Base-by-base conservation (phyloP, 2,329 filamentous ascomycete genomes). In the Colletotrichum tanaceti region DNA sequence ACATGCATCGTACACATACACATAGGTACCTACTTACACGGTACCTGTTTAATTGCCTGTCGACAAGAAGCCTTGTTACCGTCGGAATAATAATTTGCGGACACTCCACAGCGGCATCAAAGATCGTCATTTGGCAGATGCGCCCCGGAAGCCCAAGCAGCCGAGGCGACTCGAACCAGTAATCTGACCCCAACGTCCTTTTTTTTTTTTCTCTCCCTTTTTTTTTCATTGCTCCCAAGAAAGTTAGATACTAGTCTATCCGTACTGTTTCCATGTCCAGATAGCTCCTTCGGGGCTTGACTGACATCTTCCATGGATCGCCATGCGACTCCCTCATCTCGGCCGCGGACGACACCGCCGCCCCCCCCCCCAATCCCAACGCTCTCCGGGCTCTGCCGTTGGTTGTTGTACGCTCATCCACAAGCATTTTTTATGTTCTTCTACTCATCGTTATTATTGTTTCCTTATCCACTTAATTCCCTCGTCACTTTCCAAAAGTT, bases 91-190 rank as follows among this genome's bases (percentile, higher is more conserved):
- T 71, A 70, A 70, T 71, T 60, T 65, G 55, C 70, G 58, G 20
- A 62, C 54, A 67, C 66, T 69, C 70, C 70, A 63, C 58, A 63
- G 62, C 53, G 46, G 49, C 60, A 58, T 54, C 43, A 69, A 58
- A 70, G 70, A 70, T 71, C 70, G 62, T 71, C 70, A 67, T 70
- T 71, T 71, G 70, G 63, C 70, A 70, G 66, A 66, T 71, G 62
- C 66, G 66, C 58, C 62, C 54, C 62, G 67, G 70, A 60, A 65
- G 38, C 50, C 58, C 62, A 63, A 63, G 62, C 43, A 60, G 55
- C 67, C 58, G 66, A 71, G 57, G 58, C 57, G 68, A 69, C 52
- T 43, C 57, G 24, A 41, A 46, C 60, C 47, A 65, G 38, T 65
- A 50, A 53, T 28, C 54, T 47, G 57, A 46, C 18, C 22, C 43